Evolutionary conservation across 352 stramenopile species (phyloP).

Genomic region (Pythium grandisporangium): DNA sequence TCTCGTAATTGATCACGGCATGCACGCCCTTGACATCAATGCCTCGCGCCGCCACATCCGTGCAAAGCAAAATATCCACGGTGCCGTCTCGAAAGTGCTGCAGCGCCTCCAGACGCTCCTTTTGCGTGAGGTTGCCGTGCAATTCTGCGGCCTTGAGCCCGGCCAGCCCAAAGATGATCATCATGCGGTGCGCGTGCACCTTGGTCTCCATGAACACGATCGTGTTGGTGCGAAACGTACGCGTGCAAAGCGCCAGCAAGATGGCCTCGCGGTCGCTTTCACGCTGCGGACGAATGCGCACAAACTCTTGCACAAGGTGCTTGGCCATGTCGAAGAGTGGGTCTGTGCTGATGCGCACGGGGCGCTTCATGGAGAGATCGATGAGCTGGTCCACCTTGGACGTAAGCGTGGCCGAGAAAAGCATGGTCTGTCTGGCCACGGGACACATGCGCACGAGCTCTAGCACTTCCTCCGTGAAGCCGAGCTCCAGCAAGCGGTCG

Average conservation of each 20-base stretch:
- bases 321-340: conserved; percentile 93
- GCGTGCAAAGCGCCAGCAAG: conserved; percentile 91
- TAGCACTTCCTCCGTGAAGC: conserved; percentile 96
- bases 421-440: conserved; percentile 93
- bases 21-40: conserved; percentile 97
- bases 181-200: conserved; percentile 92
- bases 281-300: conserved; percentile 88
- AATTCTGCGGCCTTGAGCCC: conserved; percentile 96
- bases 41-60: conserved; percentile 97
- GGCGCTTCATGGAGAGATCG: conserved; percentile 94
- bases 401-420: conserved; percentile 99
- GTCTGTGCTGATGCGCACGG: conserved; percentile 92
- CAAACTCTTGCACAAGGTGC: conserved; percentile 97
- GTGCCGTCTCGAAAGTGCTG: conserved; percentile 94
- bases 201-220: conserved; percentile 99
- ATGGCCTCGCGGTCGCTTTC: conserved; percentile 94
- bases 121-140: conserved; percentile 97
- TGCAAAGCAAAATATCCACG: conserved; percentile 96
- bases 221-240: conserved; percentile 92
- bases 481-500: conserved; percentile 96
- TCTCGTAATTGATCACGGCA: conserved; percentile 99
- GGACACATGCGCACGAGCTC: conserved; percentile 96
- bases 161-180: conserved; percentile 94
- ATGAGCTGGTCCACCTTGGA: conserved; percentile 97
- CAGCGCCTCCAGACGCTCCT: conserved; percentile 93